These are phyloP conservation scores for Fusarium sp. DNA, from an alignment of 2,329 filamentous ascomycete genomes.

Conservation along the genomic window DNA sequence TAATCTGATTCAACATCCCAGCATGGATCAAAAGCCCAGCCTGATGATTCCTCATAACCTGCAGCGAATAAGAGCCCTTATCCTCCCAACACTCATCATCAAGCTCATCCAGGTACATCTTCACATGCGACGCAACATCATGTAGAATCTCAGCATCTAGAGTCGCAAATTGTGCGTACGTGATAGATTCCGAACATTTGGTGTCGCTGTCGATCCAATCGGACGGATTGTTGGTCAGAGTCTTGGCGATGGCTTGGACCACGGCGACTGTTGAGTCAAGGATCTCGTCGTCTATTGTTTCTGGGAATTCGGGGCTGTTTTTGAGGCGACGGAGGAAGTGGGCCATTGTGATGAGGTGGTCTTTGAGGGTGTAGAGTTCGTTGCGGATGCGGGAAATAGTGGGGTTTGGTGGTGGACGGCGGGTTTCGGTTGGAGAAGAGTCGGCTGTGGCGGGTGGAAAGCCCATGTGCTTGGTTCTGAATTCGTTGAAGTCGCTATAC, in stretches of 20 bases:
- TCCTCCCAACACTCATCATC: conserved; percentile 2
- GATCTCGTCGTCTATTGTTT: not conserved
- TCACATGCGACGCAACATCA: conserved; percentile 24
- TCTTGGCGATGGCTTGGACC: conserved; percentile 26
- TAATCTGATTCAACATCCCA: conserved; percentile 22
- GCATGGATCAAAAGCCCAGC: conserved; percentile 21
- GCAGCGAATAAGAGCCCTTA: not conserved
- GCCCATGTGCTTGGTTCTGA: conserved; percentile 23
- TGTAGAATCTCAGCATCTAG: conserved; percentile 34
- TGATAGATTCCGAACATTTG: not conserved
- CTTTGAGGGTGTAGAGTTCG: conserved; percentile 39
- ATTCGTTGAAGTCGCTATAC: conserved; percentile 38
- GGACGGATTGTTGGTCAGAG: conserved; percentile 39
- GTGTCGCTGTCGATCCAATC: conserved; percentile 43
- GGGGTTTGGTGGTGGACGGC: conserved; percentile 17
- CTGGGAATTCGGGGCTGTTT: not conserved
- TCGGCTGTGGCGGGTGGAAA: conserved; percentile 1
- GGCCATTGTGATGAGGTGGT: conserved; percentile 14
- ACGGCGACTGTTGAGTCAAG: conserved; percentile 11
- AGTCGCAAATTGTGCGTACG: conserved; percentile 31
- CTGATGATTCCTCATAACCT: conserved; percentile 36
- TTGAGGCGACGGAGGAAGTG: conserved; percentile 15
- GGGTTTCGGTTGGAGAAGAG: not conserved
- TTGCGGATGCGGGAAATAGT: conserved; percentile 24
- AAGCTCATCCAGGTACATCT: conserved; percentile 25